These are phyloP conservation scores for Viola odorata DNA, from an alignment of 345 rosid species.

Conservation along the genomic window DNA sequence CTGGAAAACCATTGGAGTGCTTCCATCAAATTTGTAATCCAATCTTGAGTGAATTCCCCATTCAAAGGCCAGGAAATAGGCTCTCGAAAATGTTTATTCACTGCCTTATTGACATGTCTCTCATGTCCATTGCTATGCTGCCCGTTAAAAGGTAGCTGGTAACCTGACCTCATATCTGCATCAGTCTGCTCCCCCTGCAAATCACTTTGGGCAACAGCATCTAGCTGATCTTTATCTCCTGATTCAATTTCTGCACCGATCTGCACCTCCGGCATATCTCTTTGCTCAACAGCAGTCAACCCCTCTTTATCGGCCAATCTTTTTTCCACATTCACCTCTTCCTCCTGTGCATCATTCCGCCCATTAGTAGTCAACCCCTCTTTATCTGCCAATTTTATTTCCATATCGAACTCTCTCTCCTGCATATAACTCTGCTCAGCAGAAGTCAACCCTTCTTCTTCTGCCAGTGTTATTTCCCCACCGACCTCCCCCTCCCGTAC, in stretches of 20 bases:
- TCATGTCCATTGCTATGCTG: neutral
- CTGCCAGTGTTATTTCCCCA: neutral
- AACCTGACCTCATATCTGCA: no score
- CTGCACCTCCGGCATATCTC: neutral
- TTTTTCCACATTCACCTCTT: neutral
- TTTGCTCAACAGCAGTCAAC: neutral
- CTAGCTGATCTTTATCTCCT: neutral
- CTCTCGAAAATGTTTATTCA: neutral
- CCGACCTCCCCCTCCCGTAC: neutral
- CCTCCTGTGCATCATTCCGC: neutral
- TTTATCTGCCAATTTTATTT: neutral
- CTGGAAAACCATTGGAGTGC: slow-evolving; percentile 28
- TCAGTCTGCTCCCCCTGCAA: neutral
- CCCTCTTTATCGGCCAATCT: neutral
- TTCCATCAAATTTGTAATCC: slow-evolving; percentile 36
- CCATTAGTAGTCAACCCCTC: neutral
- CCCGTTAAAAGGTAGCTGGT: no score
- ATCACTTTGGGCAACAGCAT: neutral
- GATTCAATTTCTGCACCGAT: neutral
- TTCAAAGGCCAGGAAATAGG: slow-evolving; percentile 35
- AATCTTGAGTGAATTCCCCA: slow-evolving; percentile 27
- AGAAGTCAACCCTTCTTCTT: neutral
- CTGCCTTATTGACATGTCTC: neutral
- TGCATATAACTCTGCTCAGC: neutral
- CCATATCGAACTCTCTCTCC: neutral